Percentiles rank a stretch among this genome's conserved stretches.
Conservation (phyloP, 306 rosid genomes). For the Fagus crenata region DNA sequence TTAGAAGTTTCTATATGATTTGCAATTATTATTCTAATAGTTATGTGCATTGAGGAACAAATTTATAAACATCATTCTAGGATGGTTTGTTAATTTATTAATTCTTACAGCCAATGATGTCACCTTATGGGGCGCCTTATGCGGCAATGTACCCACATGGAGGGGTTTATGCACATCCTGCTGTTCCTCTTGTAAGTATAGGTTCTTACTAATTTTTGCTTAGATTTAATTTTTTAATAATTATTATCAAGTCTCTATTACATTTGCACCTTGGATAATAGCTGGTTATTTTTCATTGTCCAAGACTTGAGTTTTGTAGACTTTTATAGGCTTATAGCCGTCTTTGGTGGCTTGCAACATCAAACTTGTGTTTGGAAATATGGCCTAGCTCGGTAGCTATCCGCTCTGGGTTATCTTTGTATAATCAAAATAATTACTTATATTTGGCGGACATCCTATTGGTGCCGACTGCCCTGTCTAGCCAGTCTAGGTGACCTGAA, state of each 20-base stretch:
- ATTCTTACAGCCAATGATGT: constrained; percentile 77
- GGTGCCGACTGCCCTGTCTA: background rate
- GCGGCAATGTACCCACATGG: constrained; percentile 88
- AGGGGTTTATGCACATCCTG: constrained; percentile 75
- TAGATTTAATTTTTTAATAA: background rate
- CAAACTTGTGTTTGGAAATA: constrained; percentile 10
- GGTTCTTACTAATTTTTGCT: constrained; percentile 13
- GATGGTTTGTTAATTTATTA: constrained; percentile 27
- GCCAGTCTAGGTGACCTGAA: background rate
- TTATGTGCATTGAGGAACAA: constrained; percentile 13
- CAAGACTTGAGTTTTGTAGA: constrained; percentile 12
- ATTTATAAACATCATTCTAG: constrained; percentile 4
- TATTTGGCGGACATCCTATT: constrained; percentile 20
- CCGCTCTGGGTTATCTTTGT: background rate
- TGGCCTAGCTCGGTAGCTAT: background rate
- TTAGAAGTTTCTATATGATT: constrained; percentile 18
- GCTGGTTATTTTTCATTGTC: constrained; percentile 21
- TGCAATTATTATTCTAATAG: constrained; percentile 9
- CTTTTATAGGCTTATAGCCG: background rate
- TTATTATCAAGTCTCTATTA: background rate
- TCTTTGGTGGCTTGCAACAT: constrained; percentile 2
- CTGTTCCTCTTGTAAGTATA: constrained; percentile 68
- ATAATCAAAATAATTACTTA: constrained; percentile 8
- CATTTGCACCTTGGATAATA: background rate
- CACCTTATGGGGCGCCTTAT: constrained; percentile 85